Conservation (phyloP, 768 basidiomycete species). For the Roridomyces roridus region DNA sequence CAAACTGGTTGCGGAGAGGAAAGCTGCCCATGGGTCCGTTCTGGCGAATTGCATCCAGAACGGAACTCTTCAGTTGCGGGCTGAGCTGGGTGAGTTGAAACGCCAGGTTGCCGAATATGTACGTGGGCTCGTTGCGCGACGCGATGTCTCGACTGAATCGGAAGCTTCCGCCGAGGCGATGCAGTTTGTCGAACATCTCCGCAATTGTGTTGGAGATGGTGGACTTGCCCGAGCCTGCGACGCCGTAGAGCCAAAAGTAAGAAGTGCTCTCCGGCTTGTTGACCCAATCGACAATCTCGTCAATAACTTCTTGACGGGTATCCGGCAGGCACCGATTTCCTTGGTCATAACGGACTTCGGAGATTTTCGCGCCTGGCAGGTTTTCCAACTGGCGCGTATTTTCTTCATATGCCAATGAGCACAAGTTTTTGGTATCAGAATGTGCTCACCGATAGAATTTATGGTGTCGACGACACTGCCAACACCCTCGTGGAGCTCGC, state of each 20-base stretch:
- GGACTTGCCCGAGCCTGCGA: too few relatives aligned
- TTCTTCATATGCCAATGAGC: not conserved
- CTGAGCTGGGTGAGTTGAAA: too few relatives aligned
- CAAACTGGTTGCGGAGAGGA: too few relatives aligned
- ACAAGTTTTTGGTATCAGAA: too few relatives aligned
- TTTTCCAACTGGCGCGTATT: not conserved
- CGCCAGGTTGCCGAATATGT: too few relatives aligned
- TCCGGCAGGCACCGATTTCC: constrained; percentile 4
- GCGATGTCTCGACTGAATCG: constrained; percentile 3
- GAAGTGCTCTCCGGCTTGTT: too few relatives aligned
- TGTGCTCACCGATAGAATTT: not conserved
- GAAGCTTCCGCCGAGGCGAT: too few relatives aligned
- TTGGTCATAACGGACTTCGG: constrained; percentile 2
- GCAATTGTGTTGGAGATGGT: constrained; percentile 11
- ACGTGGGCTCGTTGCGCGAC: not conserved
- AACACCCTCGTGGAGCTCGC: not conserved
- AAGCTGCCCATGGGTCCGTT: constrained; percentile 5
- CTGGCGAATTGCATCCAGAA: not conserved
- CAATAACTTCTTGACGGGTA: too few relatives aligned
- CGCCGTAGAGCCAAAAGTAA: too few relatives aligned
- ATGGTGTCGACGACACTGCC: not conserved
- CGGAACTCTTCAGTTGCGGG: too few relatives aligned
- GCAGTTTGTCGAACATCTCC: not conserved
- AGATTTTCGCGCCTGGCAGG: constrained; percentile 10
- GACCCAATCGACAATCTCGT: too few relatives aligned